A percentile compares a stretch with the other conserved stretches of the same genome.
These are phyloP conservation scores for Aethionema arabicum DNA, from an alignment of 345 rosid species.

Conservation along the genomic window DNA sequence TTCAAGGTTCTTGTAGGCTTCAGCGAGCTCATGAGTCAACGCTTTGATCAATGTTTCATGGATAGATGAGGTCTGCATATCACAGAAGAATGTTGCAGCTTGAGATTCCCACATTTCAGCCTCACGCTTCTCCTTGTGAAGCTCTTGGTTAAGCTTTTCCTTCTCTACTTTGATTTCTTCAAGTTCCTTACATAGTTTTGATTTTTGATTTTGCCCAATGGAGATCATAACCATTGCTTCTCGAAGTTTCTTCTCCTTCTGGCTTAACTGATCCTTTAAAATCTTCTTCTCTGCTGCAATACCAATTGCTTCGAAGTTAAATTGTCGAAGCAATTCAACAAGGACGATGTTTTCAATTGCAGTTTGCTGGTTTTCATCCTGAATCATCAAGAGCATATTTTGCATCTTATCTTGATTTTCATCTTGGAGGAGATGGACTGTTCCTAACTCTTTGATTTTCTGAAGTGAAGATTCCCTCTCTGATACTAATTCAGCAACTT, in stretches of 20 bases:
- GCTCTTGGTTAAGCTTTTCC: constrained; percentile 48
- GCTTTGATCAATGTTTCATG: constrained; percentile 55
- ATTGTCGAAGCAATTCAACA: constrained; percentile 56
- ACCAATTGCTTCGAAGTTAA: constrained; percentile 53
- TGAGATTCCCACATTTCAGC: constrained; percentile 58
- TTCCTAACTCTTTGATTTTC: constrained; percentile 47
- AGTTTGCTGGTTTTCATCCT: constrained; percentile 50
- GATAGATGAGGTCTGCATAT: constrained; percentile 49
- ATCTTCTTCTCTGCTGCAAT: constrained; percentile 46
- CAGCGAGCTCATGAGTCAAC: constrained; percentile 52
- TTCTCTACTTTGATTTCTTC: constrained; percentile 47
- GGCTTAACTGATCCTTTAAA: constrained; percentile 40
- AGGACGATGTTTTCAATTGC: constrained; percentile 60
- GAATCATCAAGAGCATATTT: constrained; percentile 39
- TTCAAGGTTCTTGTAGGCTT: constrained; percentile 45
- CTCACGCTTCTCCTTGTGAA: constrained; percentile 44
- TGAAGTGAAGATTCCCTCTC: constrained; percentile 47
- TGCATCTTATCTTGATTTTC: constrained; percentile 48
- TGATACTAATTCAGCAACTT: constrained; percentile 42
- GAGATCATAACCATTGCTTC: constrained; percentile 37
- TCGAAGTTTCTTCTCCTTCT: constrained; percentile 43
- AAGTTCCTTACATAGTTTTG: constrained; percentile 41
- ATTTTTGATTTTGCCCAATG: constrained; percentile 35
- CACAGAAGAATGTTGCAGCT: constrained; percentile 48
- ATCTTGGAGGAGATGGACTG: constrained; percentile 44